phyloP scores from a whole-genome alignment of 371 early-diverging fungal species.

The Gilbertella persicaria region DNA sequence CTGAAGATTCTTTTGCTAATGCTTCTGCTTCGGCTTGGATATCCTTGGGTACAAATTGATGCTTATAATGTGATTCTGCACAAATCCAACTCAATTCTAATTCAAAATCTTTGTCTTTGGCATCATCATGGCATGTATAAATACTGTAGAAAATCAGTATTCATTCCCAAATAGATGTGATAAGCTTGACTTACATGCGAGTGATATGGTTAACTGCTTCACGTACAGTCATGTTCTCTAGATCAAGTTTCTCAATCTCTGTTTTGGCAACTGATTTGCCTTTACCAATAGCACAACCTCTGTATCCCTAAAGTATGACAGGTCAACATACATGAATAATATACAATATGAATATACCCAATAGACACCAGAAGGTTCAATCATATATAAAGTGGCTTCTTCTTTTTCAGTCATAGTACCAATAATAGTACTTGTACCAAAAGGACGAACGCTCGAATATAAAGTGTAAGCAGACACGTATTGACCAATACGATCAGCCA shows the following conservation, averaged over 20 bases:
- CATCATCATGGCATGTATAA: slow-evolving; percentile 93
- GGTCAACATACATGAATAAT: background rate
- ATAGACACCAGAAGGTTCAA: slow-evolving; percentile 97
- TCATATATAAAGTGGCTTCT: slow-evolving; percentile 87
- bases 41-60: slow-evolving; percentile 88
- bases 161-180: background rate
- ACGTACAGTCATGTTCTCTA: slow-evolving; percentile 80
- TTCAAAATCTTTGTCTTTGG: slow-evolving; percentile 97
- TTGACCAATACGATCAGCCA: slow-evolving; percentile 92
- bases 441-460: slow-evolving; percentile 97
- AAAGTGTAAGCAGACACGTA: slow-evolving; percentile 95
- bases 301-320: slow-evolving; percentile 73
- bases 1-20: slow-evolving; percentile 72
- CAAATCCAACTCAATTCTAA: slow-evolving; percentile 96
- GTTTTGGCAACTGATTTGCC: slow-evolving; percentile 97
- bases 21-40: slow-evolving; percentile 85
- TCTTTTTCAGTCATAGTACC: slow-evolving; percentile 70
- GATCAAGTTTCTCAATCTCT: slow-evolving; percentile 94
- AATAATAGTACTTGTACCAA: slow-evolving; percentile 87
- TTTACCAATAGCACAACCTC: slow-evolving; percentile 94
- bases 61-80: slow-evolving; percentile 76
- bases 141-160: slow-evolving; percentile 57
- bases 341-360: slow-evolving; percentile 58
- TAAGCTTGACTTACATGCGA: slow-evolving; percentile 70
- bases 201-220: slow-evolving; percentile 96